A percentile compares a stretch with the other conserved stretches of the same genome.
Evolutionary conservation across 2,329 filamentous ascomycete genomes (phyloP).

Genomic region (Fusarium multiceps): DNA sequence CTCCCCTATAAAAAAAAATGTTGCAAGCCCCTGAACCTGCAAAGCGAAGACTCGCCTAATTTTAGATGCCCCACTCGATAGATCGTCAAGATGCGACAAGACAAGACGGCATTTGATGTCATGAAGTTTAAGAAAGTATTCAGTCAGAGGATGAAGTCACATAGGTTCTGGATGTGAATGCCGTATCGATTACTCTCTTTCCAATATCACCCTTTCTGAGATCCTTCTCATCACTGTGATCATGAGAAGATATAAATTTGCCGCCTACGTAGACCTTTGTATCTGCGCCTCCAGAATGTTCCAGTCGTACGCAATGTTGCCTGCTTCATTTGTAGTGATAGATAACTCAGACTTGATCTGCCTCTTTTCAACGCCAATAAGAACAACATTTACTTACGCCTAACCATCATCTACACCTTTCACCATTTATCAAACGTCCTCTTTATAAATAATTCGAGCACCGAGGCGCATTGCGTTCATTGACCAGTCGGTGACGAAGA

Average conservation of each 20-base stretch:
- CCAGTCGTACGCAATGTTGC: slow-evolving; percentile 45
- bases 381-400: not conserved
- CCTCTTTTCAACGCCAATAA: not conserved
- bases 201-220: not conserved
- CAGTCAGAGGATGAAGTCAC: not conserved
- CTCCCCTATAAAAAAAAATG: not conserved
- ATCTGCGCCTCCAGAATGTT: slow-evolving; percentile 43
- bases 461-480: not conserved
- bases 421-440: not conserved
- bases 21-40: slow-evolving; percentile 2
- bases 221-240: not conserved
- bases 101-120: slow-evolving; percentile 13
- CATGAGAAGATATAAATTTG: not conserved
- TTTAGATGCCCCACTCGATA: slow-evolving; percentile 37
- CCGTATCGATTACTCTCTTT: no score
- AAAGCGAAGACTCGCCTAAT: slow-evolving; percentile 31
- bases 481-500: not conserved
- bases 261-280: slow-evolving; percentile 12
- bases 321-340: slow-evolving; percentile 19
- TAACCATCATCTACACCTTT: not conserved
- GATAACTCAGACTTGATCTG: slow-evolving; percentile 1
- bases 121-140: slow-evolving; percentile 26
- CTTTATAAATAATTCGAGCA: not conserved
- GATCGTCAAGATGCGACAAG: slow-evolving; percentile 12
- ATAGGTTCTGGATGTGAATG: not conserved